Base-by-base conservation (phyloP, 805 yeast species). In the Saccharomycopsis sp. region DNA sequence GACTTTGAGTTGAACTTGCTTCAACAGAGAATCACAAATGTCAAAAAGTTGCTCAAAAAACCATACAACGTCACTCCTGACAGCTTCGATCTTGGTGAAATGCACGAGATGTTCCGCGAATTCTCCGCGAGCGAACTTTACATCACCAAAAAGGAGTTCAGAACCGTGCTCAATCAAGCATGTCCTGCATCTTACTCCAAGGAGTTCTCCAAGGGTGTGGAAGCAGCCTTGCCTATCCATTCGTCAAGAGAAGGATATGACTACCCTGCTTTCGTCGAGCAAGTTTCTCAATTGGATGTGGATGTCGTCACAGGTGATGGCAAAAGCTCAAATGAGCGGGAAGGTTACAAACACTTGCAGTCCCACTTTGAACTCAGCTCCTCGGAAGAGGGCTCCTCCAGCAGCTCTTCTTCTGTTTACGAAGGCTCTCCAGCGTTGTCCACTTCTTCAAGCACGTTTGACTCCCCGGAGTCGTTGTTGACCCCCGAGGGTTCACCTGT, bases 111-210 rank as follows among this genome's bases (percentile, higher is more conserved):
- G 20, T 36, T 41, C 27, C 34, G 12, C 12, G 9, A 21, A 15
- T 9, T 20, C 7, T 13, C 45, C 4, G 13, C 20, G 2, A 25
- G 22, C 19, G 7, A 30, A 2, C 29, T 39, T 9, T 43, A 36
- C 23, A 41, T 43, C 17, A 39, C 44, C n/a, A 43, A 43, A 33
- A 39, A 40, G 18, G 48, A 43, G 27, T 35, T 43, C 31, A 32
- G 48, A 31, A 21, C 45, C 3, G 13, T 27, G 4, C 27, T 25
- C n/a, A n/a, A n/a, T 25, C n/a, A n/a, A n/a, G n/a, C n/a, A n/a
- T n/a, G n/a, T n/a, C n/a, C n/a, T n/a, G 18, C 36, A 9, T 33
- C 34, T 21, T 15, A 23, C n/a, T 7, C 15, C 4, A 13, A 30
- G 5, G 35, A 41, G 12, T 35, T 43, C 17, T 34, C 45, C 26